A percentile compares a stretch with the other conserved stretches of the same genome.
phyloP scores from a whole-genome alignment of 1,139 yeast species.

The Spathaspora jeffriesii region DNA sequence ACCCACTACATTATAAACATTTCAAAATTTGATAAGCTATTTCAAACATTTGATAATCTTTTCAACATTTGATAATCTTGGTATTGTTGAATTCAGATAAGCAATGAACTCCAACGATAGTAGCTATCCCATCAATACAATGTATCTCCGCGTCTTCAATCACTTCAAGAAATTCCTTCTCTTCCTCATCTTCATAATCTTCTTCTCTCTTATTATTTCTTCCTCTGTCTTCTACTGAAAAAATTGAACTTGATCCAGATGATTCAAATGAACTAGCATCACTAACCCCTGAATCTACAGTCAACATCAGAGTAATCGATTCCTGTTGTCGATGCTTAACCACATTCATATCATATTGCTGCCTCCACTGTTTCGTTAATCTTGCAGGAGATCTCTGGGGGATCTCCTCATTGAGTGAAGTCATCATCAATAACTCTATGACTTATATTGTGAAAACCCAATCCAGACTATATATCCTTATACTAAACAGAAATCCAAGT shows the following conservation, averaged over 20 bases:
- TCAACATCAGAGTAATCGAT: neutral
- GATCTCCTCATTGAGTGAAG: neutral
- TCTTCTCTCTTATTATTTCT: neutral
- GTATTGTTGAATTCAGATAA: neutral
- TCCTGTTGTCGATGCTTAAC: neutral
- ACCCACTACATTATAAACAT: too few species aligned
- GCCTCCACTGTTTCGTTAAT: neutral
- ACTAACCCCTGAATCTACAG: neutral
- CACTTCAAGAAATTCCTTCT: conserved; percentile 17
- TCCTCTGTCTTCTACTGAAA: neutral
- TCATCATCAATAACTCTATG: neutral
- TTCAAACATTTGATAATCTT: neutral
- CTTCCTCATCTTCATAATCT: conserved; percentile 7
- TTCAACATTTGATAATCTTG: neutral
- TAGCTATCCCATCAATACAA: conserved; percentile 23
- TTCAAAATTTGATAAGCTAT: neutral
- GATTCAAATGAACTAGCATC: neutral
- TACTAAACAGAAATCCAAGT: too few species aligned
- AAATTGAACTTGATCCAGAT: conserved; percentile 1
- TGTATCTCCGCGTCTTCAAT: conserved; percentile 19
- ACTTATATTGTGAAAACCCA: neutral
- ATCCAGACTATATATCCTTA: too few species aligned
- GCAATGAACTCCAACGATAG: conserved; percentile 19
- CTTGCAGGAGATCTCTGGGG: neutral
- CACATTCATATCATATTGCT: neutral